Conservation (phyloP, 2,329 filamentous ascomycete genomes). For the Talaromyces piceae region DNA sequence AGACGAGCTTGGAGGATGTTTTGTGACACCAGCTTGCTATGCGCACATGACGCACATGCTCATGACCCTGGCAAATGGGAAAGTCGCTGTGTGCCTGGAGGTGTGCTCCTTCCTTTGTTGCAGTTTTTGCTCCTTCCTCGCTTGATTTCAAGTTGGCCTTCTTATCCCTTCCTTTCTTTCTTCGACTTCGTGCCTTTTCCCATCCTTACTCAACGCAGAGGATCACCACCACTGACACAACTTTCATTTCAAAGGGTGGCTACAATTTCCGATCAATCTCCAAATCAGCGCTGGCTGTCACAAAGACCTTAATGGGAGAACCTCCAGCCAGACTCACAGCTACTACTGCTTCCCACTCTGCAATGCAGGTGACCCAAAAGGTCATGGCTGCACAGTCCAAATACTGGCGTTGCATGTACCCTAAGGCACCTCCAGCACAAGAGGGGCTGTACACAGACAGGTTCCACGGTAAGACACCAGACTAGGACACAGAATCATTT, state of each 20-base stretch:
- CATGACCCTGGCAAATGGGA: slow-evolving; percentile 86
- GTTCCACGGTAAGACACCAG: slow-evolving; percentile 48
- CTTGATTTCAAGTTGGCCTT: too few relatives aligned
- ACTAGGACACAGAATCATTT: neutral
- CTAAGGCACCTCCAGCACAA: slow-evolving; percentile 40
- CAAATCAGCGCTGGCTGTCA: slow-evolving; percentile 83
- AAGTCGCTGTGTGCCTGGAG: slow-evolving; percentile 85
- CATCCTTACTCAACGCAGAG: too few relatives aligned
- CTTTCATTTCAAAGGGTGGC: slow-evolving; percentile 51
- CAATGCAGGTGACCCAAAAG: slow-evolving; percentile 49
- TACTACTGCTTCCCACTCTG: slow-evolving; percentile 42
- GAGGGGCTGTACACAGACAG: slow-evolving; percentile 41
- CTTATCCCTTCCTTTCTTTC: neutral
- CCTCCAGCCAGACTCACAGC: slow-evolving; percentile 59
- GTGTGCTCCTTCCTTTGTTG: slow-evolving; percentile 19
- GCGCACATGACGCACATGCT: slow-evolving; percentile 99
- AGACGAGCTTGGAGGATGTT: slow-evolving; percentile 86
- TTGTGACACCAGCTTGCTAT: slow-evolving; percentile 84
- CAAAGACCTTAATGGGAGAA: slow-evolving; percentile 89
- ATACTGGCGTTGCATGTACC: slow-evolving; percentile 85
- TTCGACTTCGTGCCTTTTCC: neutral
- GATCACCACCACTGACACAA: neutral
- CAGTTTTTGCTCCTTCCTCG: neutral
- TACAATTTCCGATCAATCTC: slow-evolving; percentile 94
- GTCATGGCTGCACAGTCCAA: slow-evolving; percentile 53